A percentile compares a stretch with the other conserved stretches of the same genome.
These are phyloP conservation scores for Solanum neorickii DNA, from an alignment of 257 asterid genomes.

Conservation along the genomic window DNA sequence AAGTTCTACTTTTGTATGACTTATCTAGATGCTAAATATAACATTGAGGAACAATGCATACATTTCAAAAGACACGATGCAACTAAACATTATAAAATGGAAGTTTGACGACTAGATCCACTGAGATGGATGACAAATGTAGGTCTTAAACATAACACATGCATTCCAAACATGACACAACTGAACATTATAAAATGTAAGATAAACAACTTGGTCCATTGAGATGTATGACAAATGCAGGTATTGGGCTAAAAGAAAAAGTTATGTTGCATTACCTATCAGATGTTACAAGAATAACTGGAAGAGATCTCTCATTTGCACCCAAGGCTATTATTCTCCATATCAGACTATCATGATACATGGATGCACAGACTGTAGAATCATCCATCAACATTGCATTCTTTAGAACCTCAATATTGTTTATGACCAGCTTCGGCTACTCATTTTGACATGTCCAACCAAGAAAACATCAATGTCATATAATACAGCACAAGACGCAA, in stretches of 20 bases:
- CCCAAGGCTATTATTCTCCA: slow-evolving; percentile 91
- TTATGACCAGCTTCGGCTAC: slow-evolving; percentile 95
- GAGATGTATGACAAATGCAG: background rate
- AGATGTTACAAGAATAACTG: slow-evolving; percentile 73
- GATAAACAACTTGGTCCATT: background rate
- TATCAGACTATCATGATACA: slow-evolving; percentile 91
- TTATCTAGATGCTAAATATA: background rate
- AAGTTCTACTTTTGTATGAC: background rate
- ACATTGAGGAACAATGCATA: background rate
- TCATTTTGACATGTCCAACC: slow-evolving; percentile 21
- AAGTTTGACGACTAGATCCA: background rate
- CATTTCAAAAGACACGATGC: background rate
- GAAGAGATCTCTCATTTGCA: slow-evolving; percentile 79
- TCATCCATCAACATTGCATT: slow-evolving; percentile 53
- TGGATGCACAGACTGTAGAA: slow-evolving; percentile 53
- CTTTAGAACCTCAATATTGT: slow-evolving; percentile 89
- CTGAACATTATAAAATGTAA: background rate
- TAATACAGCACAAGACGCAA: background rate
- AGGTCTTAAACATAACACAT: background rate
- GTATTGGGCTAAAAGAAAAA: background rate
- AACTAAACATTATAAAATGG: background rate
- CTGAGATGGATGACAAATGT: background rate
- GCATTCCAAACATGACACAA: background rate
- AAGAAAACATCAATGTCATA: slow-evolving; percentile 12
- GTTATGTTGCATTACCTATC: slow-evolving; percentile 51